A percentile compares a stretch with the other conserved stretches of the same genome.
phyloP scores from a whole-genome alignment of 495 filamentous ascomycete genomes.

The Terfezia claveryi region DNA sequence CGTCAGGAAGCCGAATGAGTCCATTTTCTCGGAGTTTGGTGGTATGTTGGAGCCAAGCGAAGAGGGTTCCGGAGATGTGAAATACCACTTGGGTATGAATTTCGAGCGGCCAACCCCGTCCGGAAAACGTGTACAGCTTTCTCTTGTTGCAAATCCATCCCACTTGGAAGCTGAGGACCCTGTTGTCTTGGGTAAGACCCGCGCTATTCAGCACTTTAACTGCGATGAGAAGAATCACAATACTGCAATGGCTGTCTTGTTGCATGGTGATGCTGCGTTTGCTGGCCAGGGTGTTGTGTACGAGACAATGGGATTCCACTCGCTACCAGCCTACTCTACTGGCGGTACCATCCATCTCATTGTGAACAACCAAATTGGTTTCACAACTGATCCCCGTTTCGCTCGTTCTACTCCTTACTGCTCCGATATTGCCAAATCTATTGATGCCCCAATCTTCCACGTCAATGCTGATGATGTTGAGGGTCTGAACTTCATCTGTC shows the following conservation, averaged over 20 bases:
- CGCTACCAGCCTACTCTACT: constrained; percentile 83
- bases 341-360: constrained; percentile 93
- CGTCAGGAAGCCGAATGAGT: constrained; percentile 95
- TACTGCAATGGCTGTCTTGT: constrained; percentile 80
- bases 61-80: constrained; percentile 95
- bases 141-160: constrained; percentile 92
- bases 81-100: constrained; percentile 99
- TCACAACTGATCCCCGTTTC: constrained; percentile 97
- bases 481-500: constrained; percentile 94
- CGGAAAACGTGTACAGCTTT: constrained; percentile 94
- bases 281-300: constrained; percentile 93
- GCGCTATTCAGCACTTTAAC: constrained; percentile 98
- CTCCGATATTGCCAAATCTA: constrained; percentile 95
- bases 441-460: constrained; percentile 96
- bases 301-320: constrained; percentile 94
- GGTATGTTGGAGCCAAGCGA: constrained; percentile 73
- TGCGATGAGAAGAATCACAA: constrained; percentile 70
- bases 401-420: constrained; percentile 95
- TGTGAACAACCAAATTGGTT: constrained; percentile 99
- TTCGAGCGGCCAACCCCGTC: constrained; percentile 97
- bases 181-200: constrained; percentile 89
- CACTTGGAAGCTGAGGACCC: constrained; percentile 97
- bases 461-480: constrained; percentile 97
- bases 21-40: constrained; percentile 95
- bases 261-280: constrained; percentile 95